Conservation (phyloP, 2,329 filamentous ascomycete genomes). For the Fusarium metavorans region DNA sequence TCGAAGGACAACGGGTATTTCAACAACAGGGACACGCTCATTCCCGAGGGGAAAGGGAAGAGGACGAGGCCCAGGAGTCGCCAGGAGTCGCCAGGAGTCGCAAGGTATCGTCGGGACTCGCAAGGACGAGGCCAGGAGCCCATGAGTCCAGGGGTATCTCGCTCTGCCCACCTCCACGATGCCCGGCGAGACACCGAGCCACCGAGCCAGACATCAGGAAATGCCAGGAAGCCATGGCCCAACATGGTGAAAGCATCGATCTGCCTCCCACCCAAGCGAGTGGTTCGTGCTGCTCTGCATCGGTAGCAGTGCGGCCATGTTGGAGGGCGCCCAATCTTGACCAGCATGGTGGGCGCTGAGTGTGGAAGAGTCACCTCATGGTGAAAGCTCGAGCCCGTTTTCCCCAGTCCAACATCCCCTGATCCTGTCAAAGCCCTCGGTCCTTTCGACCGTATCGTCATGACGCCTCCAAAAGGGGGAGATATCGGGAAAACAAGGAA, state of each 20-base stretch:
- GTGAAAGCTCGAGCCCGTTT: constrained; percentile 24
- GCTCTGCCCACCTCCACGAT: constrained; percentile 22
- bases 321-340: constrained; percentile 12
- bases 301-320: constrained; percentile 10
- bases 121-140: constrained; percentile 10
- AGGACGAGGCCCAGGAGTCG: constrained; percentile 4
- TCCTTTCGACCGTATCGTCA: constrained; percentile 22
- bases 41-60: constrained; percentile 25
- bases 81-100: not conserved
- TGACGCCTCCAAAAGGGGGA: constrained; percentile 10
- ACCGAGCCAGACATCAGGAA: constrained; percentile 21
- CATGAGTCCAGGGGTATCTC: constrained; percentile 16
- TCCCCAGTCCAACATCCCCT: constrained; percentile 26
- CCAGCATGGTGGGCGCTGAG: constrained; percentile 9
- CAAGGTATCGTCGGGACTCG: constrained; percentile 3
- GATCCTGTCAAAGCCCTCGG: constrained; percentile 15
- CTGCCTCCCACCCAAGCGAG: constrained; percentile 13
- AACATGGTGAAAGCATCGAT: constrained; percentile 17
- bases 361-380: constrained; percentile 29
- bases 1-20: constrained; percentile 26
- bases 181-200: constrained; percentile 16
- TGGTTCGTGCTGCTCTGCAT: constrained; percentile 19
- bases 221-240: constrained; percentile 11
- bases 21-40: constrained; percentile 9
- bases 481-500: constrained; percentile 3